phyloP scores from a whole-genome alignment of 1,284 basidiomycete species.

The Neolentinus lepideus region DNA sequence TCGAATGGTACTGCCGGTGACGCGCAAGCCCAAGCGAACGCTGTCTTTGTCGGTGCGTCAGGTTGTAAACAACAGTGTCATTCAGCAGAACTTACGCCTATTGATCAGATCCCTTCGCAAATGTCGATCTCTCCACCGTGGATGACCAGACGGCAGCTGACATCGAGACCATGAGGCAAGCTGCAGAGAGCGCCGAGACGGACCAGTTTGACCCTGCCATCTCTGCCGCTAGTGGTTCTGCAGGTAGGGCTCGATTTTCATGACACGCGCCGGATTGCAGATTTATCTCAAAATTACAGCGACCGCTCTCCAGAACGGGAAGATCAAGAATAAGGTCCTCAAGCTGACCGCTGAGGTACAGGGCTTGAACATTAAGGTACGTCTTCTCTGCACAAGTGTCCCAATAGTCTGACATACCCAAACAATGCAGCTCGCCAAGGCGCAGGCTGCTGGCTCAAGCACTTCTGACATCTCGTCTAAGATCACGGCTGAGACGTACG shows the following conservation, averaged over 20 bases:
- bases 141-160: constrained; percentile 19
- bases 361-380: constrained; percentile 28
- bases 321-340: constrained; percentile 47
- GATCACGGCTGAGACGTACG: constrained; percentile 24
- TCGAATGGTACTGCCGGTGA: constrained; percentile 35
- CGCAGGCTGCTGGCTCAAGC: constrained; percentile 26
- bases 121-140: constrained; percentile 28
- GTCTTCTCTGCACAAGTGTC: constrained; percentile 13
- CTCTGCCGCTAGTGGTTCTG: constrained; percentile 30
- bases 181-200: constrained; percentile 38
- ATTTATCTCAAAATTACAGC: constrained; percentile 14
- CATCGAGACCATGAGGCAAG: constrained; percentile 36
- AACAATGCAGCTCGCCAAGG: constrained; percentile 29
- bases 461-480: constrained; percentile 22
- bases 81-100: constrained; percentile 10
- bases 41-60: constrained; percentile 26
- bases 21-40: constrained; percentile 32
- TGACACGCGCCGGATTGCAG: background rate
- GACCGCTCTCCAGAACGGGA: constrained; percentile 33
- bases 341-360: constrained; percentile 38
- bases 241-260: constrained; percentile 11
- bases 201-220: constrained; percentile 36
- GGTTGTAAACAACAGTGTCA: constrained; percentile 6
- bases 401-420: background rate
- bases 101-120: constrained; percentile 23